Conservation (phyloP, 129 eudicot species). For the Dittrichia graveolens region DNA sequence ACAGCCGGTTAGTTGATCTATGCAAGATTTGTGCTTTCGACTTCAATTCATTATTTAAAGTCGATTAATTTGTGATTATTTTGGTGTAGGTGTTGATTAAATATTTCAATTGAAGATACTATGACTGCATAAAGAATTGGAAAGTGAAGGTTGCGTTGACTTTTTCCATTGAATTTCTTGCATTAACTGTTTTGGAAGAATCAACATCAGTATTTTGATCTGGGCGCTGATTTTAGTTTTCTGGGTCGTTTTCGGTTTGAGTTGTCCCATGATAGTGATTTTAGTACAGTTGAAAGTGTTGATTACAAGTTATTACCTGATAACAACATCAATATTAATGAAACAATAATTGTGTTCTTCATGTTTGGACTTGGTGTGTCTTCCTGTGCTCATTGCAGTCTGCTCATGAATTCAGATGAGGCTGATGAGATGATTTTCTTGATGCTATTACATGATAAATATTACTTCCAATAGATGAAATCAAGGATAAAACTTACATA, state of each 20-base stretch:
- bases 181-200: slow-evolving; percentile 29
- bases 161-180: slow-evolving; percentile 9
- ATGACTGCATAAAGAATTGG: slow-evolving; percentile 13
- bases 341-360: slow-evolving; percentile 8
- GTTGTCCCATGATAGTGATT: slow-evolving; percentile 33
- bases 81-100: slow-evolving; percentile 20
- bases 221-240: not conserved
- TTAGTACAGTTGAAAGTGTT: slow-evolving; percentile 31
- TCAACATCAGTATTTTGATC: slow-evolving; percentile 6
- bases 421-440: too few relatives aligned
- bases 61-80: slow-evolving; percentile 10
- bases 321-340: slow-evolving; percentile 32
- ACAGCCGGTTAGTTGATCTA: slow-evolving; percentile 41
- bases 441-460: too few relatives aligned
- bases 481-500: too few relatives aligned
- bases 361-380: slow-evolving; percentile 14
- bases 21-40: not conserved
- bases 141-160: slow-evolving; percentile 15
- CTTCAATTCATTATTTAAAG: not conserved
- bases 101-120: slow-evolving; percentile 6
- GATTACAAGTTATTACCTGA: slow-evolving; percentile 22
- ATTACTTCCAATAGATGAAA: too few relatives aligned
- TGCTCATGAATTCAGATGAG: not conserved
- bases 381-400: not conserved
- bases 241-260: slow-evolving; percentile 24